Conservation (phyloP, 257 asterid genomes). For the Fraxinus americana region DNA sequence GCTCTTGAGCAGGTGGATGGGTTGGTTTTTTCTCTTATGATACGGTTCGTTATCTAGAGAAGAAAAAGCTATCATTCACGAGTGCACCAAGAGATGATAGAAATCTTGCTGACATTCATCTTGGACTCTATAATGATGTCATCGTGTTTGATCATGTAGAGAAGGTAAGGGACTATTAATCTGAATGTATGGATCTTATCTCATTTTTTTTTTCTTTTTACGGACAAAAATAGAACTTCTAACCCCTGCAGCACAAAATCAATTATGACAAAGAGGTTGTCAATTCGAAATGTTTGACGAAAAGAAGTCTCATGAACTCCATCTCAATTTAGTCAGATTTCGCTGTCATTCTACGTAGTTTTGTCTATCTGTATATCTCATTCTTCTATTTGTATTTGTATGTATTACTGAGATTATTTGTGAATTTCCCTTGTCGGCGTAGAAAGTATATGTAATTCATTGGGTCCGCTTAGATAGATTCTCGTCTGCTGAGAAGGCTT, state of each 20-base stretch:
- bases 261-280: not conserved
- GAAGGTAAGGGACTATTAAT: slow-evolving; percentile 49
- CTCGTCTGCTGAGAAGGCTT: slow-evolving; percentile 67
- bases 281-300: not conserved
- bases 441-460: slow-evolving; percentile 81
- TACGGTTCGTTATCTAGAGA: slow-evolving; percentile 75
- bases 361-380: not conserved
- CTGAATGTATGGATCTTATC: slow-evolving; percentile 13
- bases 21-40: slow-evolving; percentile 92
- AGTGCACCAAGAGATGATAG: slow-evolving; percentile 74
- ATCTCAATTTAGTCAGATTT: slow-evolving; percentile 12
- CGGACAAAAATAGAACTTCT: not conserved
- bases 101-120: slow-evolving; percentile 78
- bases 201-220: not conserved
- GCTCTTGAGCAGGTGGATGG: slow-evolving; percentile 78
- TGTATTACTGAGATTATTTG: slow-evolving; percentile 12
- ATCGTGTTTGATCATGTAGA: slow-evolving; percentile 88
- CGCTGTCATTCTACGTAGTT: not conserved
- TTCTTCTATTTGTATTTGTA: not conserved
- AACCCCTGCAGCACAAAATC: slow-evolving; percentile 1
- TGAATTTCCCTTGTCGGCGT: slow-evolving; percentile 11
- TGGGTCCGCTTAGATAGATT: slow-evolving; percentile 82
- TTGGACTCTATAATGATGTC: slow-evolving; percentile 84
- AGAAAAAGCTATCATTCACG: slow-evolving; percentile 66
- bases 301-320: not conserved